Base-by-base conservation (phyloP, 495 filamentous ascomycete species). In the Hyaloscypha variabilis region DNA sequence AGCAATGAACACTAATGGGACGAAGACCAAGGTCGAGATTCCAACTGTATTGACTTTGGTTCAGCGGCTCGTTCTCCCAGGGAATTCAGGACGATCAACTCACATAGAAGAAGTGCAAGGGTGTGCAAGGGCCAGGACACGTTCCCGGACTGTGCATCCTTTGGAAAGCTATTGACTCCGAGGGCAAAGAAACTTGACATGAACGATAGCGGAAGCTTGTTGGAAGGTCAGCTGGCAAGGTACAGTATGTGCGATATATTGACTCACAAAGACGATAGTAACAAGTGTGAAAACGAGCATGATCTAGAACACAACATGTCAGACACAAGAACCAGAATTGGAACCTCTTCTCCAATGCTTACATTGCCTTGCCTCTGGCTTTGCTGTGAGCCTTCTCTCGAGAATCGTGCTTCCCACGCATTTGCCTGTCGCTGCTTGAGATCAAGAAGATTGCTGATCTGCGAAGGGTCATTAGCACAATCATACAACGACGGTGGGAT, bases 231-330 rank as follows among this genome's bases (percentile, higher is more conserved):
- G 23, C 23, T 21, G 49, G 49, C 1, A 5, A 19, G 8, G 1
- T 5, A 21, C 19, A 21, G 49, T 4, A 5, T 6, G 23, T 25
- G 23, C 6, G 23, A 14, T n/a, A 51, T 21, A n/a, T 51, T 17
- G 8, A 51, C 49, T 51, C n/a, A 51, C 49, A 51, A 51, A 51
- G 19, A 51, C 49, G 23, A 51, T 51, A 25, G 49, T 51, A 21
- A 51, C 49, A 51, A 51, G 49, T 5, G 49, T 51, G 49, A 51
- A 51, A 25, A 51, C 49, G 49, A 51, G 49, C 49, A 51, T 51
- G 49, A 51, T 51, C 49, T 51, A 25, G 3, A 51, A 25, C 10
- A 1, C 6, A 14, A 6, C 8, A 19, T 51, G 17, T 51, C n/a
- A 51, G 49, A 6, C 49, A 51, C 23, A 21, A 25, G 17, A 51